Base-by-base conservation (phyloP, 2,329 filamentous ascomycete species). In the Gaeumannomyces tritici region DNA sequence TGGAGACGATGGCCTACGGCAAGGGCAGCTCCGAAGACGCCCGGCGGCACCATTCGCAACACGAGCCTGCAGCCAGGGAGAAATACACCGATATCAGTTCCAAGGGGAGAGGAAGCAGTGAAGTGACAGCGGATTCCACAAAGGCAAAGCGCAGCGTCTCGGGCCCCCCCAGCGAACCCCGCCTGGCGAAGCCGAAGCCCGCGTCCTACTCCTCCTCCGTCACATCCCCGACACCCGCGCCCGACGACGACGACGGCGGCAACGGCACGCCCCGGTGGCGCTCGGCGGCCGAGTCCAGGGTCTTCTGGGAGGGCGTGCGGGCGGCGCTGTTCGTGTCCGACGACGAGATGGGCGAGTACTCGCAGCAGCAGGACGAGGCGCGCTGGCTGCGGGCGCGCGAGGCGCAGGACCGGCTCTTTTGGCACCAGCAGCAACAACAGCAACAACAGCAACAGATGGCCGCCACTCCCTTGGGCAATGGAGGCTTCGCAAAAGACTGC, bases 261-360 rank as follows among this genome's bases (percentile, higher is more conserved):
- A n/a, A 21, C 42, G 21, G 18, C 18, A 51, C 18, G 21, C 6
- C 42, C 6, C 42, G 42, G 15, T 47, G 58, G 58, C 58, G 58
- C 33, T 42, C 31, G 15, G 9, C 21, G 24, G 18, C 58, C n/a
- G 58, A 59, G 26, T 59, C 58, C 24, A 35, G 27, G 35, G 33
- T 26, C 35, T 61, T 61, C 60, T 61, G 55, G 60, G 54, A 31
- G 24, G 27, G 24, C 29, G 29, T 57, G n/a, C 28, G 60, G 28
- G n/a, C 28, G 47, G 27, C 28, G n/a, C 60, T 61, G 29, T 57
- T 54, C 42, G 29, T 61, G 11, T 21, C 54, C 4, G 54, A 61
- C 24, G 31, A 55, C 27, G 60, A 61, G 15, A 28, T 57, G 54
- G 54, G 26, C 6, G 26, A 56, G 28, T 55, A 47, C 60, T 21